phyloP scores from a whole-genome alignment of 139 green algal genomes.

The Closterium sp. region DNA sequence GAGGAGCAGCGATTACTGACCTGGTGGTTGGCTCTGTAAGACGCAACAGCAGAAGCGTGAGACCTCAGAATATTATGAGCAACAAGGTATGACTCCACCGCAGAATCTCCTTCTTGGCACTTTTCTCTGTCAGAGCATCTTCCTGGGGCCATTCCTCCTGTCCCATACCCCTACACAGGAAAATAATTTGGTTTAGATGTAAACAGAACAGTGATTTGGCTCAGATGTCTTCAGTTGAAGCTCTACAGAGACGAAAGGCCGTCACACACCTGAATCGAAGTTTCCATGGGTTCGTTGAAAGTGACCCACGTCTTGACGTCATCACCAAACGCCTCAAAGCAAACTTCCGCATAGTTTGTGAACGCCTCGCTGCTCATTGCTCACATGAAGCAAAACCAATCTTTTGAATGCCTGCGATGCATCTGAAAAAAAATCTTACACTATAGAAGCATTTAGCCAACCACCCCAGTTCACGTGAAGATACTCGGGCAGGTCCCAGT shows the following conservation, averaged over 20 bases:
- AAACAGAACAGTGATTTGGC: neutral
- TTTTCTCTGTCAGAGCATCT: slow-evolving; percentile 9
- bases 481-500: slow-evolving; percentile 16
- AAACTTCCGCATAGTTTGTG: slow-evolving; percentile 21
- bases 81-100: slow-evolving; percentile 48
- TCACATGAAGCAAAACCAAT: neutral
- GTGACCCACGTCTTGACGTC: slow-evolving; percentile 36
- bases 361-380: slow-evolving; percentile 14
- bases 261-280: slow-evolving; percentile 4
- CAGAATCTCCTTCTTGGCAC: slow-evolving; percentile 17
- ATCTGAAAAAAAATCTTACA: slow-evolving; percentile 14
- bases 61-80: slow-evolving; percentile 56
- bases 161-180: slow-evolving; percentile 13
- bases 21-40: slow-evolving; percentile 54
- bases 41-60: slow-evolving; percentile 48
- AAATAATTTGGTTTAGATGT: neutral
- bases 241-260: too few species aligned
- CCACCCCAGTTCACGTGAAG: slow-evolving; percentile 11
- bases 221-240: too few species aligned
- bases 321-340: slow-evolving; percentile 23
- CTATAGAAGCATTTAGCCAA: slow-evolving; percentile 23
- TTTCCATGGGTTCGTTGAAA: slow-evolving; percentile 33
- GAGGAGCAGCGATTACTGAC: neutral
- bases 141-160: slow-evolving; percentile 10
- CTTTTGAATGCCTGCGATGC: too few species aligned